phyloP scores from a whole-genome alignment of 2,329 filamentous ascomycete species.

The Penicillium digitatum region DNA sequence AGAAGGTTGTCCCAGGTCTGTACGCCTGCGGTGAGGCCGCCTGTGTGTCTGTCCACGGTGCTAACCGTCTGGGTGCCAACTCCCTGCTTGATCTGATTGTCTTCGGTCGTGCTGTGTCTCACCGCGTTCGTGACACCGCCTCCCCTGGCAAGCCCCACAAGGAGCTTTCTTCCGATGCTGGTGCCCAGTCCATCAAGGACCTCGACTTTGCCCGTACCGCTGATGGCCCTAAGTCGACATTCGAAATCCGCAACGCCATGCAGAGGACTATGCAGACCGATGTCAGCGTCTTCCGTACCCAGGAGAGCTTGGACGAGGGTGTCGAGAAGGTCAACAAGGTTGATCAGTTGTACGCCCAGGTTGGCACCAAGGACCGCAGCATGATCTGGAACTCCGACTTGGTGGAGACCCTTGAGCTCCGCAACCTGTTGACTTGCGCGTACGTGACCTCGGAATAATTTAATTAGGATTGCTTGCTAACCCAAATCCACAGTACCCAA shows the following conservation, averaged over 20 bases:
- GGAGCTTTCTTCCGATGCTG: conserved; percentile 77
- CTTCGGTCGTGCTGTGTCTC: conserved; percentile 94
- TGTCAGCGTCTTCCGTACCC: conserved; percentile 92
- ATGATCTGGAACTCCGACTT: conserved; percentile 99
- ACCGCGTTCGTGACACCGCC: conserved; percentile 95
- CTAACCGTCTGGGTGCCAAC: conserved; percentile 96
- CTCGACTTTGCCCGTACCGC: conserved; percentile 83
- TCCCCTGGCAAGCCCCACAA: conserved; percentile 75
- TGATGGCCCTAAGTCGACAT: conserved; percentile 78
- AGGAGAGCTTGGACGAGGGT: conserved; percentile 90
- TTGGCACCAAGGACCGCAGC: conserved; percentile 95
- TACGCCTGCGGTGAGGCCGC: conserved; percentile 97
- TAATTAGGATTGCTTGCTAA: conserved; percentile 5
- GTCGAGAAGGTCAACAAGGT: conserved; percentile 82
- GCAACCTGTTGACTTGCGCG: conserved; percentile 95
- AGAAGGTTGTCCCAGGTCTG: conserved; percentile 89
- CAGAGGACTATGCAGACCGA: conserved; percentile 98
- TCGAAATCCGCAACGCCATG: conserved; percentile 86
- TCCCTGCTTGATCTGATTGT: conserved; percentile 96
- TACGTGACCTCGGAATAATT: conserved; percentile 51
- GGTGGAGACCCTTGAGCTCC: conserved; percentile 90
- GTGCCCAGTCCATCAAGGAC: conserved; percentile 77
- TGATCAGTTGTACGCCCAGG: conserved; percentile 72
- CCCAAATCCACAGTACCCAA: conserved; percentile 60
- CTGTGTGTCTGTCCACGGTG: conserved; percentile 96